Conservation (phyloP, 805 yeast genomes). For the Blastobotrys muscicola region DNA sequence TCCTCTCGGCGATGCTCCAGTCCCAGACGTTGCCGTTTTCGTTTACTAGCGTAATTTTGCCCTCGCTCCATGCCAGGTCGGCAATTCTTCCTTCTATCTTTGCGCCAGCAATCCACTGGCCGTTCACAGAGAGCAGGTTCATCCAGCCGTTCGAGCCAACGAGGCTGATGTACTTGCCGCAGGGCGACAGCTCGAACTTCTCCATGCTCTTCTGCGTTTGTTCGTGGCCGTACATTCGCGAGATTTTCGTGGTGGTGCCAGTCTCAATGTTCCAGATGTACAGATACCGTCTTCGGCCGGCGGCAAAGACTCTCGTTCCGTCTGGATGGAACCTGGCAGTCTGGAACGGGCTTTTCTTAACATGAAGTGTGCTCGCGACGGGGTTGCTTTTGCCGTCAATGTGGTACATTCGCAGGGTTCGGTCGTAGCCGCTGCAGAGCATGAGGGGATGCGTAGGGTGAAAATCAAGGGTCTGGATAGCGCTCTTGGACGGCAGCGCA, state of each 20-base stretch:
- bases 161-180: slow-evolving; percentile 64
- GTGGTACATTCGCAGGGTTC: slow-evolving; percentile 77
- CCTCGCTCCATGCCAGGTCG: slow-evolving; percentile 66
- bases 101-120: slow-evolving; percentile 82
- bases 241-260: slow-evolving; percentile 72
- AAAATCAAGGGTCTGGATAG: slow-evolving; percentile 77
- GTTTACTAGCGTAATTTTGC: slow-evolving; percentile 51
- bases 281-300: slow-evolving; percentile 87
- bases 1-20: slow-evolving; percentile 45
- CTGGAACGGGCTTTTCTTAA: slow-evolving; percentile 72
- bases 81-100: slow-evolving; percentile 80
- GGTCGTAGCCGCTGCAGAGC: slow-evolving; percentile 87
- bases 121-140: slow-evolving; percentile 70
- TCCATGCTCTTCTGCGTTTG: slow-evolving; percentile 79
- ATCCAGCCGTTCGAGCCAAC: slow-evolving; percentile 88
- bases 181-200: slow-evolving; percentile 64
- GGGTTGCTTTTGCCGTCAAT: slow-evolving; percentile 80
- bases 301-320: slow-evolving; percentile 56
- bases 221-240: slow-evolving; percentile 88
- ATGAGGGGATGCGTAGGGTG: slow-evolving; percentile 78
- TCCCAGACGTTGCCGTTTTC: slow-evolving; percentile 86
- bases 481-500: slow-evolving; percentile 59
- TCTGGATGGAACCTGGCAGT: slow-evolving; percentile 57
- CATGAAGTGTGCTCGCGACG: slow-evolving; percentile 71
- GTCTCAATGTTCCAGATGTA: slow-evolving; percentile 80